A percentile compares a stretch with the other conserved stretches of the same genome.
Evolutionary conservation across 164 flowering plant genomes (phyloP).

Genomic region (Hamamelis virginiana): DNA sequence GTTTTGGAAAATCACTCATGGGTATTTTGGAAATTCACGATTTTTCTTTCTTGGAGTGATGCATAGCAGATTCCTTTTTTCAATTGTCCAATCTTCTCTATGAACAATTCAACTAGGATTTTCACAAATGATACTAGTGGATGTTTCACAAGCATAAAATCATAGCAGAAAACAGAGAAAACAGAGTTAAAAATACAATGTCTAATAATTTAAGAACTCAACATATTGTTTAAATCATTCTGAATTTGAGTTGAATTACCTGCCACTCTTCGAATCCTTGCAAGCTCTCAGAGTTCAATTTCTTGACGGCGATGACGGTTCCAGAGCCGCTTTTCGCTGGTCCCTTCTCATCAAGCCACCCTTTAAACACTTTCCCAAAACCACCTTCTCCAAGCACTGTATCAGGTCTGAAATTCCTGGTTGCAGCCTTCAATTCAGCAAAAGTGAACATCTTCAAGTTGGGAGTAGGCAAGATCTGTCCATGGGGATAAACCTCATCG

Average conservation of each 20-base stretch:
- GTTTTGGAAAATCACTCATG: too few relatives aligned
- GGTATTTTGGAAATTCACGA: too few relatives aligned
- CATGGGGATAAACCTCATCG: slow-evolving; percentile 32
- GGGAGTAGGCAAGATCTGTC: slow-evolving; percentile 44
- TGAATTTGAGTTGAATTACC: too few relatives aligned
- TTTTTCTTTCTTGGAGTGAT: too few relatives aligned
- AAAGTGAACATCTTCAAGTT: slow-evolving; percentile 46
- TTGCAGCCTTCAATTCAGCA: slow-evolving; percentile 49
- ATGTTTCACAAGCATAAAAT: neutral
- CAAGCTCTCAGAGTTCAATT: slow-evolving; percentile 51
- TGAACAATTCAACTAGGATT: too few relatives aligned
- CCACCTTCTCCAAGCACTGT: slow-evolving; percentile 67
- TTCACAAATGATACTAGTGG: neutral
- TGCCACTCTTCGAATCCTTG: slow-evolving; percentile 71
- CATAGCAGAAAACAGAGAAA: neutral
- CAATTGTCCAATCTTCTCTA: too few relatives aligned
- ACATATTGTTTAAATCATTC: too few relatives aligned
- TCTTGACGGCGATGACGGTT: slow-evolving; percentile 56
- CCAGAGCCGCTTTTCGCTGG: slow-evolving; percentile 28
- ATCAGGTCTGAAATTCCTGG: slow-evolving; percentile 52
- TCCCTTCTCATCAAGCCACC: slow-evolving; percentile 53
- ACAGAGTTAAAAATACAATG: too few relatives aligned
- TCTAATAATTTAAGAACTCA: too few relatives aligned
- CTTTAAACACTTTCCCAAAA: slow-evolving; percentile 64
- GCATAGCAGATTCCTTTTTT: too few relatives aligned